These are phyloP conservation scores for Cladorrhinum samala DNA, from an alignment of 495 filamentous ascomycete species.

Conservation along the genomic window DNA sequence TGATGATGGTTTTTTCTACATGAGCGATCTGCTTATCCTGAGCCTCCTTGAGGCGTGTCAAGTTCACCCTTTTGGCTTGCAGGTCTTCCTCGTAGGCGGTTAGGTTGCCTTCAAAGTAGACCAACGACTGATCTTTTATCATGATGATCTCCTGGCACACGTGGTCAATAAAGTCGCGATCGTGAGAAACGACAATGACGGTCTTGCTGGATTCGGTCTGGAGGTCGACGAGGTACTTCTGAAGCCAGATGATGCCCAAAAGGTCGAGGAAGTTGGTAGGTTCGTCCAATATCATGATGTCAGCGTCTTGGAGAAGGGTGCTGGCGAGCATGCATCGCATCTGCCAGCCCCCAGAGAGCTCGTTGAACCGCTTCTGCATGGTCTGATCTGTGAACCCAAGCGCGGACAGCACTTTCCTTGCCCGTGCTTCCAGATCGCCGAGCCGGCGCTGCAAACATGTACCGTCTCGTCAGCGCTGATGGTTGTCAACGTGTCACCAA, in stretches of 20 bases:
- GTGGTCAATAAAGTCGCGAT: conserved; percentile 65
- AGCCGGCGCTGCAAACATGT: no score
- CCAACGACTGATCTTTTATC: conserved; percentile 58
- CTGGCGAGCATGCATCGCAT: conserved; percentile 67
- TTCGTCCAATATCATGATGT: conserved; percentile 80
- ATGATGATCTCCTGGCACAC: conserved; percentile 73
- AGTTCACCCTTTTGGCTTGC: conserved; percentile 55
- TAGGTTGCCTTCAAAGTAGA: conserved; percentile 66
- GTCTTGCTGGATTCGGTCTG: conserved; percentile 37
- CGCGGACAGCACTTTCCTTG: conserved; percentile 57
- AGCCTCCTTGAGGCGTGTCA: conserved; percentile 70
- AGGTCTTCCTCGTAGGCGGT: conserved; percentile 60
- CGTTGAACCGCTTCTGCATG: conserved; percentile 50
- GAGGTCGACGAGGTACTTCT: conserved; percentile 57
- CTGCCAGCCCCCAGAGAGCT: conserved; percentile 72
- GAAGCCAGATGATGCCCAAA: conserved; percentile 75
- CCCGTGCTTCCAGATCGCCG: conserved; percentile 52
- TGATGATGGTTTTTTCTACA: conserved; percentile 68
- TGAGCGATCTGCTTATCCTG: conserved; percentile 70
- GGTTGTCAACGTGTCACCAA: no score
- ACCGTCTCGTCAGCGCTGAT: no score
- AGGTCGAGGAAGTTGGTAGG: conserved; percentile 83
- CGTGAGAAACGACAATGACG: conserved; percentile 72
- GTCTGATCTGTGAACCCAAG: conserved; percentile 64
- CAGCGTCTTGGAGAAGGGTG: conserved; percentile 60